Base-by-base conservation (phyloP, 2,329 filamentous ascomycete genomes). In the Paraconiothyrium brasiliense region DNA sequence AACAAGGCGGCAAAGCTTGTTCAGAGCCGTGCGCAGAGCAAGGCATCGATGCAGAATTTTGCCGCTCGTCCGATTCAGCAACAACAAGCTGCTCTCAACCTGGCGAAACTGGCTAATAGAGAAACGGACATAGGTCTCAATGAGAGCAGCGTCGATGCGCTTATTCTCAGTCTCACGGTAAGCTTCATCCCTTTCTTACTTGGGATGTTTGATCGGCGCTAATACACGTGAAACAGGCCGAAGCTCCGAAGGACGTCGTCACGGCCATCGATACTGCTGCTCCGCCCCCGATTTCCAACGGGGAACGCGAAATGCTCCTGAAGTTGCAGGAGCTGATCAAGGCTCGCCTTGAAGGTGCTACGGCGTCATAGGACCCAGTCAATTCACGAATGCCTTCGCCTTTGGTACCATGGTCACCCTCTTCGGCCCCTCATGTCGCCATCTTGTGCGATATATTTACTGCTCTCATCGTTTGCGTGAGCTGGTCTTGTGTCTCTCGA, bases 1-100 rank as follows among this genome's bases (percentile, higher is more conserved):
- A 56, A 54, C 49, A 71, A 72, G 64, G 50, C 65, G 8, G 50
- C 39, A 30, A 64, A 63, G 48, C 62, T 63, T 59, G 67, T 64
- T 9, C 43, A 56, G 20, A 47, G 32, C 32, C n/a, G 32, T 39
- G 60, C 60, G 32, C 68, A 67, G 54, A 71, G 67, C 64, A 69
- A 72, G 58, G 60, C 65, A 35, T 68, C 70, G 30, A 69, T 73
- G 63, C 66, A 75, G 58, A 61, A 69, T 46, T 74, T 76, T 55
- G 64, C 72, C 43, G 68, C 68, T 63, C 73, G 71, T 51, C 64
- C 75, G 37, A 67, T 91, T 22, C 83, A 85, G 56, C 87, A 91
- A 75, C 85, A 90, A 71, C 89, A 91, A 72, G 85, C 88, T 47
- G 89, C 88, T 4, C 82, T 92, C 62, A 88, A 87, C 62, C 82